Conservation (phyloP, 345 rosid species). For the Camelina hispida region DNA sequence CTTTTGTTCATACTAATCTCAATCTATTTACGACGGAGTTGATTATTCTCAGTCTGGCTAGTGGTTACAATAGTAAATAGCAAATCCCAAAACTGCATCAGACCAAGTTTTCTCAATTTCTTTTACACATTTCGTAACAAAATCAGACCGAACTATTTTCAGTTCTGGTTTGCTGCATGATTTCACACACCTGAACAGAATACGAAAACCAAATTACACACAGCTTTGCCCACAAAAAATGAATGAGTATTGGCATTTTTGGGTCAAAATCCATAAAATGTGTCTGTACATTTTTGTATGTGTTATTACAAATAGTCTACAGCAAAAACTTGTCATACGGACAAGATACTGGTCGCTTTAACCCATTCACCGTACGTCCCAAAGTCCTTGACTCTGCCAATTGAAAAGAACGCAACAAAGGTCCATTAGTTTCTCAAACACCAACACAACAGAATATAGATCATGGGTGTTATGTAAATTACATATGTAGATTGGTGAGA, state of each 20-base stretch:
- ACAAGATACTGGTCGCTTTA: constrained; percentile 42
- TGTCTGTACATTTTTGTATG: neutral
- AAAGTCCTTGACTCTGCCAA: constrained; percentile 52
- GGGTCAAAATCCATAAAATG: constrained; percentile 18
- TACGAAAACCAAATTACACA: neutral
- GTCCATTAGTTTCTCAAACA: constrained; percentile 9
- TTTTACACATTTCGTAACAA: neutral
- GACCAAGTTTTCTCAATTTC: neutral
- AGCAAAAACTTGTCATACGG: constrained; percentile 31
- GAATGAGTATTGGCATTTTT: neutral
- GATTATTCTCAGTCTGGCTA: neutral
- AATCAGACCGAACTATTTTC: neutral
- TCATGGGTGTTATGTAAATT: constrained; percentile 41
- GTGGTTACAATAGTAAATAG: neutral
- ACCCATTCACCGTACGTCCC: constrained; percentile 59
- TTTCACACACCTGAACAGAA: neutral
- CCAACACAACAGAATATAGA: neutral
- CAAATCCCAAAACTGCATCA: constrained; percentile 6
- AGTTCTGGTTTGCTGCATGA: constrained; percentile 2
- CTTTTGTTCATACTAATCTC: neutral
- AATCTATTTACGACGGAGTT: neutral
- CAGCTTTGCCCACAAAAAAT: constrained; percentile 5
- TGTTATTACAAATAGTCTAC: constrained; percentile 32
- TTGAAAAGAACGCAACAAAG: constrained; percentile 15
- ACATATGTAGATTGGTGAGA: constrained; percentile 60